These are phyloP conservation scores for Globisporangium orthogonon DNA, from an alignment of 352 stramenopile species.

Conservation along the genomic window DNA sequence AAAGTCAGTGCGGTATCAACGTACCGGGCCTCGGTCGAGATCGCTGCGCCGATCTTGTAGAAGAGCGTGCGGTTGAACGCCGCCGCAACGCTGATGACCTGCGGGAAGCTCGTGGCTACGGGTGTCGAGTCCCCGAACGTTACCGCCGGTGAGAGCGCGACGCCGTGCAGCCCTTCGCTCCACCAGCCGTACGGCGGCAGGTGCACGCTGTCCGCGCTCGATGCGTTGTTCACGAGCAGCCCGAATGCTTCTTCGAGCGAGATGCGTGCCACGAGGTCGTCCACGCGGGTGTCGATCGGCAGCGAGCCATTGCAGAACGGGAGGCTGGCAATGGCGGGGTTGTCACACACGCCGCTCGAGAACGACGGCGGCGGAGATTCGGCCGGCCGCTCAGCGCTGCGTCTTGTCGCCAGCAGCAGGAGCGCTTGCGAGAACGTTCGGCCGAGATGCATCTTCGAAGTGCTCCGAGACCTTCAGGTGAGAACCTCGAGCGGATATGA, in stretches of 20 bases:
- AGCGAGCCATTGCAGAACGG: slow-evolving; percentile 67
- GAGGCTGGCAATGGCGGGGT: slow-evolving; percentile 27
- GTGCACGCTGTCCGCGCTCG: slow-evolving; percentile 16
- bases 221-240: slow-evolving; percentile 62
- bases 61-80: slow-evolving; percentile 90
- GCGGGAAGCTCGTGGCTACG: slow-evolving; percentile 87
- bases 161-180: slow-evolving; percentile 86
- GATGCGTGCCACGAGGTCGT: slow-evolving; percentile 61
- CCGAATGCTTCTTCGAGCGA: slow-evolving; percentile 59
- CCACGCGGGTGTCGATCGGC: slow-evolving; percentile 44
- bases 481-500: too few relatives aligned
- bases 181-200: slow-evolving; percentile 85
- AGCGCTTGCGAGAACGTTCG: slow-evolving; percentile 4
- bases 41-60: slow-evolving; percentile 58
- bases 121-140: slow-evolving; percentile 38
- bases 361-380: slow-evolving; percentile 14
- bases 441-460: not conserved
- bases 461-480: too few relatives aligned
- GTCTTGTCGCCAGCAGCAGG: slow-evolving; percentile 1
- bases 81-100: slow-evolving; percentile 65
- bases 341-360: slow-evolving; percentile 44
- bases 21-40: slow-evolving; percentile 70
- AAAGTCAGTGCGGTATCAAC: too few relatives aligned
- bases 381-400: not conserved
- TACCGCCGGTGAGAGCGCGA: slow-evolving; percentile 66